Percentiles rank a stretch among this genome's conserved stretches.
phyloP scores from a whole-genome alignment of 805 yeast species.

The Saccharomycopsis oosterbeekiorum region DNA sequence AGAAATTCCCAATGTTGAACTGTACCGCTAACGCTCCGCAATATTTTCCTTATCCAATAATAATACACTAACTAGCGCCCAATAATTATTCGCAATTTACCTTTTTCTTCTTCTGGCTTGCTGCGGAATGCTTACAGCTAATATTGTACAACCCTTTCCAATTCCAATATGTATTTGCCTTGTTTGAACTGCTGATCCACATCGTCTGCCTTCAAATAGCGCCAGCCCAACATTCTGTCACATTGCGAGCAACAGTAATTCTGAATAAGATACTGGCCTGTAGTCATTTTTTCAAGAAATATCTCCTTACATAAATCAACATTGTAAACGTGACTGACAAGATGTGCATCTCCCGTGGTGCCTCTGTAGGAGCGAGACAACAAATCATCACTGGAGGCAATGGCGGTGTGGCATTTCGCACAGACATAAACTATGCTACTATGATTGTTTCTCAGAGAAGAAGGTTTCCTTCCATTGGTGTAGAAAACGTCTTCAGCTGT shows the following conservation, averaged over 20 bases:
- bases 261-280: slow-evolving; percentile 49
- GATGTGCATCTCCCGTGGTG: slow-evolving; percentile 45
- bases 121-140: too few species aligned
- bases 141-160: slow-evolving; percentile 17
- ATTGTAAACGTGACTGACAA: slow-evolving; percentile 30
- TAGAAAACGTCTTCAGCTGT: background rate
- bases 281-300: slow-evolving; percentile 37
- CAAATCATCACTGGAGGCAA: slow-evolving; percentile 28
- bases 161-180: slow-evolving; percentile 48
- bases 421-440: slow-evolving; percentile 29
- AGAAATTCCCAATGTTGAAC: too few species aligned
- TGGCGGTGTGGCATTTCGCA: slow-evolving; percentile 31
- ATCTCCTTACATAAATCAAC: slow-evolving; percentile 28
- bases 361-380: slow-evolving; percentile 43
- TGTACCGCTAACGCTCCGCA: too few species aligned
- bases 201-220: slow-evolving; percentile 40
- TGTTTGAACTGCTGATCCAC: slow-evolving; percentile 46
- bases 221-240: slow-evolving; percentile 50
- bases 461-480: background rate
- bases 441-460: background rate
- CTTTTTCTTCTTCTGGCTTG: too few species aligned
- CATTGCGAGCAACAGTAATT: slow-evolving; percentile 51
- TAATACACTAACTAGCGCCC: too few species aligned
- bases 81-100: too few species aligned
- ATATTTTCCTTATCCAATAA: too few species aligned